Conservation (phyloP, 306 rosid genomes). For the Senna tora region DNA sequence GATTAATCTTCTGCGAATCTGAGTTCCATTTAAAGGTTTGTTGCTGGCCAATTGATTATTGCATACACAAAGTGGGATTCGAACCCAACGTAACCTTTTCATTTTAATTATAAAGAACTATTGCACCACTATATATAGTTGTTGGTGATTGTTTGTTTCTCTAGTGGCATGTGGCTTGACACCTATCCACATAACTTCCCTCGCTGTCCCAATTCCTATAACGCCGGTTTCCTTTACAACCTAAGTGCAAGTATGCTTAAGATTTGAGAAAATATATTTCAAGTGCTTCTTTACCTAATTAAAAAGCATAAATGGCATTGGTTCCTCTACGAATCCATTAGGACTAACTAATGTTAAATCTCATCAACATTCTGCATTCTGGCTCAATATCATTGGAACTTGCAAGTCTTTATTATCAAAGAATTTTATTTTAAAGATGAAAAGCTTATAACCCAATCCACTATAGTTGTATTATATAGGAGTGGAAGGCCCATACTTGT, state of each 20-base stretch:
- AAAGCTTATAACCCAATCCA: background rate
- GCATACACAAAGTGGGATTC: no score
- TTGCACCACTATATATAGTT: slow-evolving; percentile 1
- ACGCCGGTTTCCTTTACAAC: background rate
- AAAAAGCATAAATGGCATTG: background rate
- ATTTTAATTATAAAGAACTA: background rate
- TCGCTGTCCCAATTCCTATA: background rate
- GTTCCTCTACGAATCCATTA: slow-evolving; percentile 20
- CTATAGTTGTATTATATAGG: background rate
- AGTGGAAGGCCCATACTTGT: no score
- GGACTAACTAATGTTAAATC: background rate
- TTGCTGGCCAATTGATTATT: no score
- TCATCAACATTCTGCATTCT: slow-evolving; percentile 11
- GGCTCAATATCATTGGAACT: background rate
- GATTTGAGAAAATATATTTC: background rate
- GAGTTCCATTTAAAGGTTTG: no score
- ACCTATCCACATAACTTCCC: background rate
- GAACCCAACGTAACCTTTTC: background rate
- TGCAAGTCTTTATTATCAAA: slow-evolving; percentile 1
- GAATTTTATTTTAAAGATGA: background rate
- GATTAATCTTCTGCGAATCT: no score
- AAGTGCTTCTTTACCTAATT: slow-evolving; percentile 26
- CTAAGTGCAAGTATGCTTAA: background rate
- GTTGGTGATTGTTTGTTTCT: background rate
- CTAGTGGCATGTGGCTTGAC: background rate